Evolutionary conservation across 2,329 filamentous ascomycete species (phyloP), one percentile per base, ranked within the genome.

Genomic region (Colletotrichum sansevieriae): DNA sequence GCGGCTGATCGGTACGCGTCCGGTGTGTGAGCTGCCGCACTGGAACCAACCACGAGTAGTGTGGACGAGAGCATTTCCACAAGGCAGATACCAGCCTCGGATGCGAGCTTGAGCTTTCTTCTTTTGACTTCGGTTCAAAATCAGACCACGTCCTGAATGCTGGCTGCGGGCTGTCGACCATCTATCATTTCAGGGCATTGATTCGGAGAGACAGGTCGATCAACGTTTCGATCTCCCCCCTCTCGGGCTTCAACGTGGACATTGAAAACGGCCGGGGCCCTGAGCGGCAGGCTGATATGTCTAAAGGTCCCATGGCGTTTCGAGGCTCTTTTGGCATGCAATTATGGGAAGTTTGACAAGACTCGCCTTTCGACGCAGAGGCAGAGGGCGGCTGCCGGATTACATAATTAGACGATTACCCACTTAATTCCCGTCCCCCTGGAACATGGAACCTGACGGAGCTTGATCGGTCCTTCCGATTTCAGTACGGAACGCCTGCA

Each of bases 81-180:
- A 29, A 59, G 54, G 52, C 61, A 52, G 65, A 39, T 20, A 55
- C 43, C 65, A 68, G 61, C 65, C 54, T 60, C 47, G 22, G 39
- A 55, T 22, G 22, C 22, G 22, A 22, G 22, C 22, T 22, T 49
- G 49, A 59, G 46, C 54, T 46, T 68, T 52, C 47, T 18, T 59
- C 22, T 22, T 22, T 44, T 39, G 54, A 20, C 54, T n/a, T 44
- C 54, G 22, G 41, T 20, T 65, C 25, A 20, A 49, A 37, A 55
- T 59, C n/a, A 35, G 49, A 25, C 25, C 25, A 33, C 20, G 49
- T 22, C 12, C 49, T 52, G 49, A 52, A 35, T 13, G 22, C 33
- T 11, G 15, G 49, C 47, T 29, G 25, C 7, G 25, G 25, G 25
- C 25, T 29, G 25, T 29, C 25, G 25, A 29, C 7, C 4, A 6